Evolutionary conservation across 2,329 filamentous ascomycete genomes (phyloP), one percentile per base, ranked within the genome.

Genomic region (Coniochaeta hoffmannii): DNA sequence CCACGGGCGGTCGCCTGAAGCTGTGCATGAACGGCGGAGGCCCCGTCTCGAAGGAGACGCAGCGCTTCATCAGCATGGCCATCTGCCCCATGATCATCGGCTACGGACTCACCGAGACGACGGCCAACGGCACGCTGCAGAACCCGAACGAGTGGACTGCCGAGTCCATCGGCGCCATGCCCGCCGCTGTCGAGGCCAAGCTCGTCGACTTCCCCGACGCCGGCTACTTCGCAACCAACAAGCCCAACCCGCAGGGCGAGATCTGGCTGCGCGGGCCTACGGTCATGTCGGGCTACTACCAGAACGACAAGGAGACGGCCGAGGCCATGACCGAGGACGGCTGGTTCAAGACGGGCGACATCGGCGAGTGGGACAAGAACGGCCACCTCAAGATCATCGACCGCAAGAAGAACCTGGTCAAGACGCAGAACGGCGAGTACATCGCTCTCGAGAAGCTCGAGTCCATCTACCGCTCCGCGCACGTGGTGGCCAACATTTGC

Each of bases 291-390:
- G 85, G 84, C 46, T 96, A 96, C 73, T 89, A 87, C 65, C 76
- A 93, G 58, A 88, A 94, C 64, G 83, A 86, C 50, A 78, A 89
- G 68, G 89, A 94, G 74, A 94, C 88, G 30, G 76, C 77, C 44
- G 85, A 85, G 63, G 75, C 86, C 2, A 81, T 90, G 60, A 85
- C 85, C 1, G 74, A 79, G 1, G 89, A 90, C 61, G 87, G 87
- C 49, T 95, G 90, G 90, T 94, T 94, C 79, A 91, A 86, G 81
- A 91, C 88, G 9, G 89, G 89, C 58, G 89, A 93, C 63, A 89
- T 93, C 65, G 89, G 89, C 64, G 87, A 93, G 69, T 92, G 86
- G 67, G 85, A 90, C 69, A 65, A 74, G 59, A 79, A 85, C 61
- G 89, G 89, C 54, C 85, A 91, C 64, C 74, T 93, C 57, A 81